These are phyloP conservation scores for Candida easanensis DNA, from an alignment of 805 yeast species.

Conservation along the genomic window DNA sequence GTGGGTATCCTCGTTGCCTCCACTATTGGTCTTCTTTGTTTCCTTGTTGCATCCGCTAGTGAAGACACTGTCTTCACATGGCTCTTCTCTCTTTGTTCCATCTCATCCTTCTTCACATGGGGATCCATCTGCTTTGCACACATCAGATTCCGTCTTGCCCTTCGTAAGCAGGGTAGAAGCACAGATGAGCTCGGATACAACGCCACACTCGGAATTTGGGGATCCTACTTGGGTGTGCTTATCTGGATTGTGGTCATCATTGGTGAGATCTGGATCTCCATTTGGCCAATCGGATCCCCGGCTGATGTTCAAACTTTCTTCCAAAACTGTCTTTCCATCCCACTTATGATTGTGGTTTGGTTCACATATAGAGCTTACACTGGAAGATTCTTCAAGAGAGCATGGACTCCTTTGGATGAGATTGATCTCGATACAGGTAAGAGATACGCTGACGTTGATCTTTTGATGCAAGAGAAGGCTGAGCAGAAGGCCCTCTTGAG, in stretches of 20 bases:
- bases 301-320: slow-evolving; percentile 36
- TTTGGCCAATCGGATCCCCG: slow-evolving; percentile 54
- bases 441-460: slow-evolving; percentile 57
- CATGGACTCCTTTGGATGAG: slow-evolving; percentile 40
- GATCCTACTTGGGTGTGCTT: slow-evolving; percentile 59
- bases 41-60: slow-evolving; percentile 50
- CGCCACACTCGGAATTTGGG: slow-evolving; percentile 65
- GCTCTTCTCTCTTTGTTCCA: slow-evolving; percentile 60
- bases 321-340: slow-evolving; percentile 39
- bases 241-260: slow-evolving; percentile 58
- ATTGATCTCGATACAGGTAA: slow-evolving; percentile 66
- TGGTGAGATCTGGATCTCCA: slow-evolving; percentile 81
- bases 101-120: slow-evolving; percentile 65
- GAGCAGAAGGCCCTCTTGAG: slow-evolving; percentile 50
- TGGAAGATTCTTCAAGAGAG: slow-evolving; percentile 38
- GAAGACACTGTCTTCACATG: slow-evolving; percentile 59
- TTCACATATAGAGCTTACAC: slow-evolving; percentile 26
- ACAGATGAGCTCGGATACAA: slow-evolving; percentile 63
- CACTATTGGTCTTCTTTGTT: slow-evolving; percentile 54
- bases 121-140: slow-evolving; percentile 57
- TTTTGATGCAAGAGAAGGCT: slow-evolving; percentile 50
- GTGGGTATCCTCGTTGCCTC: slow-evolving; percentile 51
- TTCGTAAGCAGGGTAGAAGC: slow-evolving; percentile 62
- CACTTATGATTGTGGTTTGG: slow-evolving; percentile 35
- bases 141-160: slow-evolving; percentile 60